Base-by-base conservation (phyloP, 257 asterid genomes). In the Primulina huaijiensis region DNA sequence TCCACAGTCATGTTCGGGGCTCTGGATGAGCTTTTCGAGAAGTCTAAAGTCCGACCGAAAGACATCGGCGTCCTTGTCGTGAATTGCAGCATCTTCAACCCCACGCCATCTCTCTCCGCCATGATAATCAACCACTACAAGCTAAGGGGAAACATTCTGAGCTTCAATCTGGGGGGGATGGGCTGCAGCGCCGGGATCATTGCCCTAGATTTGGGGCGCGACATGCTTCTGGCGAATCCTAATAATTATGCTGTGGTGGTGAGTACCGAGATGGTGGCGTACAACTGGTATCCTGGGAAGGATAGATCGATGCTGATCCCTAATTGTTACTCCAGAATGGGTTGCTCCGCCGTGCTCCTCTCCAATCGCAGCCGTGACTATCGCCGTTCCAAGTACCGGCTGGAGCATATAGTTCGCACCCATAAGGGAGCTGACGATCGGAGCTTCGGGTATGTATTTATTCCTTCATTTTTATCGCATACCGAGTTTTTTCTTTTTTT, bases 41-140 rank as follows among this genome's bases (percentile, higher is more conserved):
- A 82, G 70, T 71, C 90, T 0, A 68, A 61, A 12, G 77, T 93
- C 63, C 88, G 92, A 3, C 90, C 97, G 0, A 93, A 89, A 17
- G 99, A 93, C 81, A 87, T 93, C 5, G 99, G 99, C 0, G 61
- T 93, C 37, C 78, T 93, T 9, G 96, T 93, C 21, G 89, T 93
- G 62, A 93, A 90, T 46, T 93, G 99, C 84, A 90, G 97, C 81
- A 83, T 93, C 61, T 93, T 93, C 86, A 93, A 93, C 63, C 99
- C 99, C 21, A 93, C 99, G 3, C 99, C 99, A 4, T 93, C 99
- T n/a, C 92, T 93, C 16, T 93, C 99, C 20, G 99, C 99, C 38
- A 89, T 93, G 97, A 76, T 93, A 3, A 91, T 93, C 79, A 93
- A 93, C 77, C 96, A 89, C 82, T 93, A 90, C 61, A 93, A 89